These are phyloP conservation scores for Russula earlei DNA, from an alignment of 768 basidiomycete species.

Conservation along the genomic window DNA sequence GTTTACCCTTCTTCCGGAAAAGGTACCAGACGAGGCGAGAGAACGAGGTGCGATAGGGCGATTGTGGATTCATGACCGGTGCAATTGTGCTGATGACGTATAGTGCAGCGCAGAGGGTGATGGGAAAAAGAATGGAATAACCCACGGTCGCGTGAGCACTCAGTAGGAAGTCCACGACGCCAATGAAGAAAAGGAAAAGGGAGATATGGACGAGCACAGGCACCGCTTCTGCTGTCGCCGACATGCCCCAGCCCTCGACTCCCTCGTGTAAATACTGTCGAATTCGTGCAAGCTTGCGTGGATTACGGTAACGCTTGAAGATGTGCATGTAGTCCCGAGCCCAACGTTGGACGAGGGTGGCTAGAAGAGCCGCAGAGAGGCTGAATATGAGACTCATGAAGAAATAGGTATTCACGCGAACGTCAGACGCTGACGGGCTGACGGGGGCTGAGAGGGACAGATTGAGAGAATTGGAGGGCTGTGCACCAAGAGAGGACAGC, in stretches of 20 bases:
- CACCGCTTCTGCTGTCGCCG: conserved; percentile 33
- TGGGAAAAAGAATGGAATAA: not conserved
- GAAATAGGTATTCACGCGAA: conserved; percentile 35
- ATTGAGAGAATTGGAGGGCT: not conserved
- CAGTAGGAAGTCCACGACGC: conserved; percentile 37
- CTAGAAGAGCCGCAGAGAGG: conserved; percentile 34
- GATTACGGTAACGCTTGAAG: conserved; percentile 25
- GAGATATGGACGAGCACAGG: conserved; percentile 42
- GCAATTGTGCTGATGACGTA: conserved; percentile 14
- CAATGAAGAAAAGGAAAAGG: conserved; percentile 40
- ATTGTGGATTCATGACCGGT: conserved; percentile 1
- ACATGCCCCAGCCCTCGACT: conserved; percentile 33
- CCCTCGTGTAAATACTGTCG: conserved; percentile 31
- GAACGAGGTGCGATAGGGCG: conserved; percentile 10
- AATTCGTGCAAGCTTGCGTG: conserved; percentile 32
- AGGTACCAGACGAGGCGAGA: conserved; percentile 9
- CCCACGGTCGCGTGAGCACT: conserved; percentile 20
- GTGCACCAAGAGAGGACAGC: conserved; percentile 1
- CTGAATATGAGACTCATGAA: conserved; percentile 31
- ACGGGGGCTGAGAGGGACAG: not conserved
- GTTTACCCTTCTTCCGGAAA: not conserved
- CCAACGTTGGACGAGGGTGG: conserved; percentile 44
- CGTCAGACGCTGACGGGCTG: conserved; percentile 25
- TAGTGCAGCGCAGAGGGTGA: not conserved
- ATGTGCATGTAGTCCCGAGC: conserved; percentile 28